phyloP scores from a whole-genome alignment of 1,284 basidiomycete genomes.

The Apiotrichum siamense region DNA sequence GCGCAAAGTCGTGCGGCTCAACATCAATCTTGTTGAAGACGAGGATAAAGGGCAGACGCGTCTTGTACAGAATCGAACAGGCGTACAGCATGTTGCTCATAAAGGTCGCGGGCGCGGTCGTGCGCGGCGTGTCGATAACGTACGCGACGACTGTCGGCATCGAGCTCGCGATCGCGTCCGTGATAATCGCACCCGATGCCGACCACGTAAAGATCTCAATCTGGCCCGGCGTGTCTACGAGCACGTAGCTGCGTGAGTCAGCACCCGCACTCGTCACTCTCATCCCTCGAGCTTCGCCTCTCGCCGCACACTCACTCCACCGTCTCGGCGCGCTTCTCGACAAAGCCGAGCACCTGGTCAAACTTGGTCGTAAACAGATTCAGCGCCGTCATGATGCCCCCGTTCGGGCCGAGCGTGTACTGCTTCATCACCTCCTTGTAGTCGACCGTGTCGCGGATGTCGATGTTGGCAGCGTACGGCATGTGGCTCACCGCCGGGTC shows the following conservation, averaged over 20 bases:
- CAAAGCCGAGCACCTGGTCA: constrained; percentile 87
- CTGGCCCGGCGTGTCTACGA: constrained; percentile 96
- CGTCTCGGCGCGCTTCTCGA: constrained; percentile 81
- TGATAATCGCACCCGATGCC: constrained; percentile 96
- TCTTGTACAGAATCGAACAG: constrained; percentile 98
- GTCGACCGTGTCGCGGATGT: constrained; percentile 95
- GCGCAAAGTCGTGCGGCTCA: constrained; percentile 73
- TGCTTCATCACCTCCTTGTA: constrained; percentile 99
- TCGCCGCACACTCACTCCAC: constrained; percentile 80
- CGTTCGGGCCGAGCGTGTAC: constrained; percentile 98
- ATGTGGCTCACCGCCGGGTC: constrained; percentile 90
- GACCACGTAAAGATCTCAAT: constrained; percentile 99
- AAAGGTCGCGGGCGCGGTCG: constrained; percentile 91
- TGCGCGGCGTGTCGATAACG: constrained; percentile 94
- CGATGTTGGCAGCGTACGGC: constrained; percentile 93
- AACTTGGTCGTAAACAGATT: constrained; percentile 99
- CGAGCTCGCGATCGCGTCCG: constrained; percentile 90
- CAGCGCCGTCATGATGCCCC: constrained; percentile 91
- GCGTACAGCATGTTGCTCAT: constrained; percentile 99
- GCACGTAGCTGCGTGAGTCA: constrained; percentile 65
- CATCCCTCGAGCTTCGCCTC: too few relatives aligned
- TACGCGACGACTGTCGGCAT: constrained; percentile 94
- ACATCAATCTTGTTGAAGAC: constrained; percentile 99
- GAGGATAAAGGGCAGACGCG: constrained; percentile 90
- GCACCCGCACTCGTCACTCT: background rate